These are phyloP conservation scores for Populus deltoides DNA, from an alignment of 345 rosid species.

Conservation along the genomic window DNA sequence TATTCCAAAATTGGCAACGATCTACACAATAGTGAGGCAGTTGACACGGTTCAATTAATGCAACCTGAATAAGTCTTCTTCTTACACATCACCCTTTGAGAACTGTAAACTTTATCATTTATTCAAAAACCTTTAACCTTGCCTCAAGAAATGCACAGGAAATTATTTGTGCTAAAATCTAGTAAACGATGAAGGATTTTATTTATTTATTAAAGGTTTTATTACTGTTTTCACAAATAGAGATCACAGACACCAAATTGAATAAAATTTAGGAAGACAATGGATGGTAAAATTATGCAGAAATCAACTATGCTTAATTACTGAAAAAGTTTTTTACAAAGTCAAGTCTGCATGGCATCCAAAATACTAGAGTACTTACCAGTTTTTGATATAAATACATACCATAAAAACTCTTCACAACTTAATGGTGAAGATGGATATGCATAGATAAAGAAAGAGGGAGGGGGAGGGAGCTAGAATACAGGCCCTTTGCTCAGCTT, in stretches of 20 bases:
- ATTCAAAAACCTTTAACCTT: neutral
- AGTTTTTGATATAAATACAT: neutral
- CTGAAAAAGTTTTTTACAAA: neutral
- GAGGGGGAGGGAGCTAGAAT: no score
- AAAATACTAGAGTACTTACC: neutral
- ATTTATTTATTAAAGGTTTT: neutral
- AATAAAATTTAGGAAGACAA: slow-evolving; percentile 4
- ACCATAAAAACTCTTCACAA: neutral
- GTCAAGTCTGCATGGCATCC: neutral
- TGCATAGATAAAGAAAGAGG: neutral
- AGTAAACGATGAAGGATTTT: neutral
- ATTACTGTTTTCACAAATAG: neutral
- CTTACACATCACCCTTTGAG: neutral
- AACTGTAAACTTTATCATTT: neutral
- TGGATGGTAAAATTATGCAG: neutral
- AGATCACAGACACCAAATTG: neutral
- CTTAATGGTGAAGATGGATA: neutral
- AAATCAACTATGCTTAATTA: neutral
- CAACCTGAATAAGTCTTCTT: neutral
- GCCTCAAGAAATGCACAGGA: neutral
- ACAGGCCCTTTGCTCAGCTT: neutral
- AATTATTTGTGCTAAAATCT: neutral
- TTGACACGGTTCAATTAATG: no score
- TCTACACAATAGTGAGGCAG: neutral
- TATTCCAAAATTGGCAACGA: neutral